These are phyloP conservation scores for Cairneyella variabilis DNA, from an alignment of 495 filamentous ascomycete species.

Conservation along the genomic window DNA sequence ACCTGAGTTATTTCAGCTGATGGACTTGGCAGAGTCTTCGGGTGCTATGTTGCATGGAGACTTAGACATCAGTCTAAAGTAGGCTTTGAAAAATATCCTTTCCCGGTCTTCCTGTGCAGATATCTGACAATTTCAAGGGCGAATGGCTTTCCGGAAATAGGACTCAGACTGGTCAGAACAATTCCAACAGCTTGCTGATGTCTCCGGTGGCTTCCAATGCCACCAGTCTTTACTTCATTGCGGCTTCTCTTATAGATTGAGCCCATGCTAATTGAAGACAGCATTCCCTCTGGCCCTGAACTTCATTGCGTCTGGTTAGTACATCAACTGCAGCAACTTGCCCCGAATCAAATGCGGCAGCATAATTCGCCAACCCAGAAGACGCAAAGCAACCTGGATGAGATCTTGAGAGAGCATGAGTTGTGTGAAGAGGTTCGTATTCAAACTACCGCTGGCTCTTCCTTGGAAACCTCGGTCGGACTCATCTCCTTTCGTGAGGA, in stretches of 20 bases:
- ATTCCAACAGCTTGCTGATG: background rate
- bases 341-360: conserved; percentile 32
- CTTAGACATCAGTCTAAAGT: conserved; percentile 63
- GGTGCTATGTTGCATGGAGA: conserved; percentile 63
- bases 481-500: background rate
- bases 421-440: conserved; percentile 50
- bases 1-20: background rate
- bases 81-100: background rate
- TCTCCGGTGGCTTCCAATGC: background rate
- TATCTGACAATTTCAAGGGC: conserved; percentile 23
- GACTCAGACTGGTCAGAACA: conserved; percentile 68
- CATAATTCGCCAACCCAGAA: conserved; percentile 28
- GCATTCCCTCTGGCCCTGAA: conserved; percentile 72
- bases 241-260: background rate
- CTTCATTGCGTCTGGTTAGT: conserved; percentile 84
- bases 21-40: conserved; percentile 45
- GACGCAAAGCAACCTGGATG: conserved; percentile 16
- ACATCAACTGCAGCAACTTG: conserved; percentile 21
- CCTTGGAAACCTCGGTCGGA: conserved; percentile 18
- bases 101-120: background rate
- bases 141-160: conserved; percentile 67
- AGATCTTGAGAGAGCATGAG: conserved; percentile 22
- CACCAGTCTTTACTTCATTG: too few species aligned
- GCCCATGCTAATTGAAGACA: conserved; percentile 33
- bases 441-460: conserved; percentile 21